phyloP scores from a whole-genome alignment of 352 stramenopile species.

The Pythium aquatile region DNA sequence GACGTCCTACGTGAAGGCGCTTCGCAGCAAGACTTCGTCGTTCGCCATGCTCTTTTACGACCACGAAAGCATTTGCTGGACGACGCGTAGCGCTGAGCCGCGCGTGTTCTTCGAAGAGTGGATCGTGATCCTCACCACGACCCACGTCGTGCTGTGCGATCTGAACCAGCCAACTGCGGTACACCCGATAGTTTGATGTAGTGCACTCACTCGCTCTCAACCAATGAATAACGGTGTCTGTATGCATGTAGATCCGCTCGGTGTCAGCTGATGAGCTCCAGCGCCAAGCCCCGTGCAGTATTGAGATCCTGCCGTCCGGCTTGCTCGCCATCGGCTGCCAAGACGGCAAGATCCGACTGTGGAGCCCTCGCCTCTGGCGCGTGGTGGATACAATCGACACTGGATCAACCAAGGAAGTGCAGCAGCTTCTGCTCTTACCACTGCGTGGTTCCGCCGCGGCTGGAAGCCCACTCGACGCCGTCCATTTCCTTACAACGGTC shows the following conservation, averaged over 20 bases:
- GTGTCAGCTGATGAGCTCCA: constrained; percentile 57
- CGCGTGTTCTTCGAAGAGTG: constrained; percentile 71
- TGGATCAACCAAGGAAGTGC: constrained; percentile 58
- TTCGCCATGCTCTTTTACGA: constrained; percentile 77
- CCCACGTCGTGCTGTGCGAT: constrained; percentile 70
- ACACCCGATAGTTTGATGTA: constrained; percentile 1
- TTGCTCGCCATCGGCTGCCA: constrained; percentile 72
- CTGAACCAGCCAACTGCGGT: constrained; percentile 64
- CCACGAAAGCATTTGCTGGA: constrained; percentile 55
- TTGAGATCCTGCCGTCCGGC: constrained; percentile 58
- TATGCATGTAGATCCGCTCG: constrained; percentile 31
- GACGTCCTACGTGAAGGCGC: constrained; percentile 52
- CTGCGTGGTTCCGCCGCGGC: constrained; percentile 22
- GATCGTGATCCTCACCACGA: constrained; percentile 56
- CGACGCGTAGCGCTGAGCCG: constrained; percentile 31
- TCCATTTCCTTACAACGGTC: constrained; percentile 47
- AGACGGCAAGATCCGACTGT: constrained; percentile 74
- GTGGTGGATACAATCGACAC: constrained; percentile 64
- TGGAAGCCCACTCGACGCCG: neutral
- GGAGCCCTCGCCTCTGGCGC: constrained; percentile 57
- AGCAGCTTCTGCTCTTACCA: constrained; percentile 62
- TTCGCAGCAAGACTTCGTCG: constrained; percentile 37
- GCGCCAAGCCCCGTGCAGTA: constrained; percentile 52
- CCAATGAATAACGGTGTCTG: neutral
- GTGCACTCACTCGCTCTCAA: neutral